phyloP scores from a whole-genome alignment of 208 protist genomes.

The Trichomonas vaginalis region DNA sequence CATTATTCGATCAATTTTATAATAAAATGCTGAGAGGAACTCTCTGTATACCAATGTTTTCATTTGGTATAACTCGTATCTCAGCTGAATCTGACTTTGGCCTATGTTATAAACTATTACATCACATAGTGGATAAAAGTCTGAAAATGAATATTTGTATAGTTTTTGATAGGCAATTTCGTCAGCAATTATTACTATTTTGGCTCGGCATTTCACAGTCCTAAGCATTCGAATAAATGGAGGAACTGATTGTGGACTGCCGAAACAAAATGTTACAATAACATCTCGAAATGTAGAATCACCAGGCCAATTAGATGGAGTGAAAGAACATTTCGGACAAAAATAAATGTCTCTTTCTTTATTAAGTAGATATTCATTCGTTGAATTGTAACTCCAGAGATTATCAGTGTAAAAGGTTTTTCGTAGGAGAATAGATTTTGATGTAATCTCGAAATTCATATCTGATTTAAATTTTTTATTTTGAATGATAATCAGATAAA shows the following conservation, averaged over 20 bases:
- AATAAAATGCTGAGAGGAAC: not conserved
- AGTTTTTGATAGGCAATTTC: not conserved
- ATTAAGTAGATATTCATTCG: not conserved
- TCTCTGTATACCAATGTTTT: not conserved
- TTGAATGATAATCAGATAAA: too few species aligned
- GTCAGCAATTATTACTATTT: not conserved
- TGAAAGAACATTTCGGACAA: not conserved
- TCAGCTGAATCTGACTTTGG: not conserved
- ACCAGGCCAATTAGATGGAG: not conserved
- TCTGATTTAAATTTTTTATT: too few species aligned
- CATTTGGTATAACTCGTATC: not conserved
- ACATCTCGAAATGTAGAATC: not conserved
- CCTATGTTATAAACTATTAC: not conserved
- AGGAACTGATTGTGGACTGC: not conserved
- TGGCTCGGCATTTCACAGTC: not conserved
- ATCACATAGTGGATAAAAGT: not conserved
- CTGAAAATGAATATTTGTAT: not conserved
- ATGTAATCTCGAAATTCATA: not conserved
- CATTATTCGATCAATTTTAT: not conserved
- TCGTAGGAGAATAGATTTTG: not conserved
- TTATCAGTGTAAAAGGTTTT: not conserved
- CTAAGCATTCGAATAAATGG: not conserved
- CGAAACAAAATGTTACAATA: not conserved
- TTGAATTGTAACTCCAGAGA: not conserved
- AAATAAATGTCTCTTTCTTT: not conserved